Evolutionary conservation across 2,329 filamentous ascomycete species (phyloP), one percentile per base, ranked within the genome.

Genomic region (Scopulariopsis brevicaulis): DNA sequence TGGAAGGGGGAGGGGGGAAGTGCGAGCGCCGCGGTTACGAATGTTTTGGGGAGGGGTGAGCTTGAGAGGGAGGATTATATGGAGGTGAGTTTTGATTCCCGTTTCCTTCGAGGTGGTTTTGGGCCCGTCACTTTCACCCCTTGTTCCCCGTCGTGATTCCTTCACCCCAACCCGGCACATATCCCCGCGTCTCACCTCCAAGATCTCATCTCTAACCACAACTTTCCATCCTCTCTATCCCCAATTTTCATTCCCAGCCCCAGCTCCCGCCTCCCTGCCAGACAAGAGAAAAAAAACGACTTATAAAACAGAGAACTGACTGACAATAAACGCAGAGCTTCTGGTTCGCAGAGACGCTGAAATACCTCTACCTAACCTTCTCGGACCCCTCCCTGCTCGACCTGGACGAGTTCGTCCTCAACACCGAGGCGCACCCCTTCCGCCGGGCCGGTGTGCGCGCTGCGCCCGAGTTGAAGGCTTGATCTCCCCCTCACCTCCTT

Each of bases 361-460:
- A 89, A 69, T 90, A 90, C 62, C 88, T 89, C 59, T 90, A 86
- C 63, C 68, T 90, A 54, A 78, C 89, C 32, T 90, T 89, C 63
- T 82, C 80, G 24, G 79, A 85, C 15, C 80, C 83, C 0, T 76
- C 79, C 20, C 64, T 84, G 28, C 73, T 88, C 48, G 86, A 77
- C 65, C 68, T 90, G 65, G 86, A 90, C 68, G 79, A 87, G 11
- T 89, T 76, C 67, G 83, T 89, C 43, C 68, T 84, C 34, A 81
- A 79, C 58, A 81, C 78, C 0, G 78, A 80, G 64, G 78, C 76
- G 1, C 77, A 80, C 62, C 77, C 77, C 0, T 65, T 75, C 24
- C 65, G 60, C 4, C 37, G 37, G 28, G 28, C 28, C 4, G 28
- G 28, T 4, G 8, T 4, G 4, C 28, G 4, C 28, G 28, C 4